A percentile compares a stretch with the other conserved stretches of the same genome.
These are phyloP conservation scores for Cupressus sempervirens DNA, from an alignment of 75 land plant species.

Conservation along the genomic window DNA sequence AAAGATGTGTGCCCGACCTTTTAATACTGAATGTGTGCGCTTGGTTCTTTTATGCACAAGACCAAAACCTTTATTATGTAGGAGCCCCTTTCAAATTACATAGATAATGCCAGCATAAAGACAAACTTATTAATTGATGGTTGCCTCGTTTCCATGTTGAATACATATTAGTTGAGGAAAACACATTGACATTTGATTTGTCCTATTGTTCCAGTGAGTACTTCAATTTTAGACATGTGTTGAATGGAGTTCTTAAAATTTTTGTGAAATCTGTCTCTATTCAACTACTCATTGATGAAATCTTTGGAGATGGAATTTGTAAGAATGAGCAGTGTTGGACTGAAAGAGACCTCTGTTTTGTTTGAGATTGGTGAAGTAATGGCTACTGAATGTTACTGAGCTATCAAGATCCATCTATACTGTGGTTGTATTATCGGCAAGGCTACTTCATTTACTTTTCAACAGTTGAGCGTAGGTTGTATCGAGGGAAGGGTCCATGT, in stretches of 20 bases:
- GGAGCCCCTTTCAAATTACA: no score
- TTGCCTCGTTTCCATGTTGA: no score
- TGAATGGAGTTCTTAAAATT: constrained; percentile 20
- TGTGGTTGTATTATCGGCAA: constrained; percentile 8
- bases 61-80: no score
- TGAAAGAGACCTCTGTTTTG: no score
- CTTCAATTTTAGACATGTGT: constrained; percentile 13
- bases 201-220: no score
- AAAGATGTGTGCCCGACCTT: no score
- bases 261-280: no score
- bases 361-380: not conserved
- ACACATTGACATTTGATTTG: constrained; percentile 6
- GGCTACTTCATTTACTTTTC: constrained; percentile 19
- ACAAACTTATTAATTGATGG: no score
- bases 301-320: constrained; percentile 15
- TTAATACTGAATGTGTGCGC: no score
- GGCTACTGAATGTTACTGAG: not conserved
- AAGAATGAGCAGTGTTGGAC: constrained; percentile 34
- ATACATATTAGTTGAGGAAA: not conserved
- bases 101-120: no score
- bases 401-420: constrained; percentile 39
- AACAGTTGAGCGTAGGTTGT: not conserved
- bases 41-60: no score
- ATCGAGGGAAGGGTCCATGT: no score
- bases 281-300: not conserved